Base-by-base conservation (phyloP, 2,329 filamentous ascomycete species). In the Fusarium bactridioides region DNA sequence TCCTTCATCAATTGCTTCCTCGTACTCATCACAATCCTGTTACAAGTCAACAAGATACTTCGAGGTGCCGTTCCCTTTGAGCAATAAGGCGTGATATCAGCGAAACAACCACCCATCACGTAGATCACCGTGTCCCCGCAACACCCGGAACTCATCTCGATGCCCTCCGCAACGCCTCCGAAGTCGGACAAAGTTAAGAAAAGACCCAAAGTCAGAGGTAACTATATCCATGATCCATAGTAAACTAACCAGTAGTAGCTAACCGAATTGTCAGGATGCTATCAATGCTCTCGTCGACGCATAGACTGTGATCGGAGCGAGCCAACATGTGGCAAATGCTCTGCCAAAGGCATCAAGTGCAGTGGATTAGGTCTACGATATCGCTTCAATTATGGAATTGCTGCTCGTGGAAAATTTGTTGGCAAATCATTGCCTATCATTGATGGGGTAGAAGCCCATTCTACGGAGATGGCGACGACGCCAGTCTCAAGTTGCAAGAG, bases 241-340 rank as follows among this genome's bases (percentile, higher is more conserved):
- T 21, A 18, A 3, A 9, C 7, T 6, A 21, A 11, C 18, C 25
- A 38, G 16, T 41, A 4, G 7, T 2, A n/a, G 4, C 43, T 66
- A 9, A 72, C 29, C 10, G 1, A n/a, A 4, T 9, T 11, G 12
- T 4, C 11, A 75, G 74, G 74, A 9, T 76, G 74, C 10, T 76
- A 76, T 18, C 72, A 76, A 50, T 76, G 74, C 19, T 76, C 74
- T 8, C 74, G 72, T 11, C 67, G 74, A 7, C 74, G 74, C 35
- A 76, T 76, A 64, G 74, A 76, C n/a, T 76, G 74, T 21, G 74
- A 76, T 13, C 67, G 74, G n/a, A 55, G 60, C 53, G 64, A 73
- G 18, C 74, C 74, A 10, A 61, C 54, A 10, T 76, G 74, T n/a
- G 69, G 57, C n/a, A 76, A 76, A 48, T 76, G 74, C 3, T 41